phyloP scores from a whole-genome alignment of 106 monocot genomes.

The Ottelia alismoides region DNA sequence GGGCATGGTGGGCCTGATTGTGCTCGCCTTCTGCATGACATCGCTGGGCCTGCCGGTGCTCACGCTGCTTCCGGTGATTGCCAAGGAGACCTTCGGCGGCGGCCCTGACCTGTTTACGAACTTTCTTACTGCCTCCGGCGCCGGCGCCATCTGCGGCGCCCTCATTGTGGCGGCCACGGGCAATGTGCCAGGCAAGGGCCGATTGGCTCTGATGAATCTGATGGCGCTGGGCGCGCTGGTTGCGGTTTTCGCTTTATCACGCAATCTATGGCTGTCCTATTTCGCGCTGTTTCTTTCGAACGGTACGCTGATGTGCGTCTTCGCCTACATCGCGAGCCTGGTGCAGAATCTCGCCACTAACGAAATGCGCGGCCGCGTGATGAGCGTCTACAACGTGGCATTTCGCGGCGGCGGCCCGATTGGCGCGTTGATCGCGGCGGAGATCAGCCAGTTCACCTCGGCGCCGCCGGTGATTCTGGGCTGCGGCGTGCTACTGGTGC shows the following conservation, averaged over 20 bases:
- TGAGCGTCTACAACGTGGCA: neutral
- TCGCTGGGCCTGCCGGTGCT: neutral
- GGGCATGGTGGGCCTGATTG: neutral
- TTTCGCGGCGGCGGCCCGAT: neutral
- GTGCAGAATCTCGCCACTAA: neutral
- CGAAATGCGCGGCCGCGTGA: neutral
- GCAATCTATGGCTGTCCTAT: neutral
- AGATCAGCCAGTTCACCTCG: too few relatives aligned
- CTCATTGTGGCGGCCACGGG: neutral
- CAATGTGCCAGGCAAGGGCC: neutral
- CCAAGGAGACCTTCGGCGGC: neutral
- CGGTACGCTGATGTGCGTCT: neutral
- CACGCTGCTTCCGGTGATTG: neutral
- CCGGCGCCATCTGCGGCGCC: neutral
- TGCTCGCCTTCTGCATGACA: neutral
- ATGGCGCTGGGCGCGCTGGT: neutral
- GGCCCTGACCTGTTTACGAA: neutral
- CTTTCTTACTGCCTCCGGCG: neutral
- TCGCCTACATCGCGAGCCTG: neutral
- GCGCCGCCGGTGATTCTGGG: neutral
- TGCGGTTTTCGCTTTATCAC: neutral
- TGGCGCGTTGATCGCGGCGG: neutral
- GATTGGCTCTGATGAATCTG: neutral
- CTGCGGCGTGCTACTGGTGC: too few relatives aligned
- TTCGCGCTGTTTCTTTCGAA: neutral